A percentile compares a stretch with the other conserved stretches of the same genome.
phyloP scores from a whole-genome alignment of 1,284 basidiomycete species.

The Mycosarcoma mackinlayi region DNA sequence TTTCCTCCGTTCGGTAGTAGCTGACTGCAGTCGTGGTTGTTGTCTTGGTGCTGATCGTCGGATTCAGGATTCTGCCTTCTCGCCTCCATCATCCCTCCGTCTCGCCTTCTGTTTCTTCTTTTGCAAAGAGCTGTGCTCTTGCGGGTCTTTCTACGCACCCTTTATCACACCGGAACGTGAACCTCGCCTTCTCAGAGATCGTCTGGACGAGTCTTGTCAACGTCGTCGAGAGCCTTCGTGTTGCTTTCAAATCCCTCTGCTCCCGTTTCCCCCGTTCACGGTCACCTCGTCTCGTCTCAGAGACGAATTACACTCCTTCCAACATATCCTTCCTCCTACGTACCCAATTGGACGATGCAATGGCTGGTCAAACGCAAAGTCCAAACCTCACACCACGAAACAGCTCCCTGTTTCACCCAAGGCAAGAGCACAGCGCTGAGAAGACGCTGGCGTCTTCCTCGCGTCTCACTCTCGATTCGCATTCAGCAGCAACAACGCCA shows the following conservation, averaged over 20 bases:
- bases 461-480: conserved; percentile 15
- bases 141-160: conserved; percentile 6
- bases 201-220: conserved; percentile 26
- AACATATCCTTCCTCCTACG: conserved; percentile 21
- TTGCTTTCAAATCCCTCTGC: background rate
- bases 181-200: conserved; percentile 21
- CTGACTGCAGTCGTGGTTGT: too few species aligned
- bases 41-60: conserved; percentile 3
- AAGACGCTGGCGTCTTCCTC: conserved; percentile 47
- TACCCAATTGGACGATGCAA: conserved; percentile 31
- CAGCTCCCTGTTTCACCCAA: background rate
- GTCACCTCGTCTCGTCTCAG: conserved; percentile 13
- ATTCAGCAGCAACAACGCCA: conserved; percentile 9
- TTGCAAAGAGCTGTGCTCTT: conserved; percentile 45
- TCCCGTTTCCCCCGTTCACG: background rate
- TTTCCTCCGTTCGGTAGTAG: too few species aligned
- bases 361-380: conserved; percentile 20
- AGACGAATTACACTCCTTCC: conserved; percentile 19
- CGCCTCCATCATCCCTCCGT: conserved; percentile 26
- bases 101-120: conserved; percentile 33
- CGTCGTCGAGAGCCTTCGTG: conserved; percentile 14
- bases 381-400: conserved; percentile 10
- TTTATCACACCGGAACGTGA: conserved; percentile 1
- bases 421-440: conserved; percentile 15
- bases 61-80: too few species aligned